Base-by-base conservation (phyloP, 2,329 filamentous ascomycete species). In the Apiospora arundinis region DNA sequence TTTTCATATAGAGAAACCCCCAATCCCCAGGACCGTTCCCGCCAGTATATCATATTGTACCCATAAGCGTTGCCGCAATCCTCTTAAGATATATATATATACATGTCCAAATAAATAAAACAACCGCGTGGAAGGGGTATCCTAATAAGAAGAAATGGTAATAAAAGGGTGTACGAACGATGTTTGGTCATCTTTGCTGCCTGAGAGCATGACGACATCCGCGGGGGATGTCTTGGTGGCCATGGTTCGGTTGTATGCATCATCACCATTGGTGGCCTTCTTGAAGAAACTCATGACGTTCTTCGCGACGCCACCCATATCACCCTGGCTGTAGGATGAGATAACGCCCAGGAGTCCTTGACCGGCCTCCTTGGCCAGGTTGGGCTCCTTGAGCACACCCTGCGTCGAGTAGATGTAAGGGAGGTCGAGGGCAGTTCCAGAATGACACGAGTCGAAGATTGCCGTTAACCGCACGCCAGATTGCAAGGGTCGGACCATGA, bases 161-260 rank as follows among this genome's bases (percentile, higher is more conserved):
- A 76, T 70, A 76, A 80, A 79, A 77, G 78, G 76, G 74, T 79
- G 76, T 78, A 89, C 89, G 82, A 84, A 92, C 92, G 93, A 95
- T 76, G 96, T 99, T 83, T 98, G 96, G 73, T 92, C 90, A 80
- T 99, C 96, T 83, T 97, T 98, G 85, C 94, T 97, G 71, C 96
- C 96, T 73, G 94, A 97, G 93, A 95, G 97, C 93, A 98, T 97
- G 80, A 99, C 90, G 44, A 99, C 96, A 82, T 99, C 96, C 52
- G 96, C 96, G 1, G 95, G 92, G 70, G 93, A 96, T 21, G 96
- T 98, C 85, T 97, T 97, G 56, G 95, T 98, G 75, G 92, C 89
- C 80, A 94, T 87, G 74, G 95, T 93, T 80, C 91, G 91, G 83
- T 97, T 89, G 82, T 95, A 92, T 23, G 92, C 92, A 75, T 96